A percentile compares a stretch with the other conserved stretches of the same genome.
Conservation (phyloP, 345 rosid genomes). For the Iberis pinnata region DNA sequence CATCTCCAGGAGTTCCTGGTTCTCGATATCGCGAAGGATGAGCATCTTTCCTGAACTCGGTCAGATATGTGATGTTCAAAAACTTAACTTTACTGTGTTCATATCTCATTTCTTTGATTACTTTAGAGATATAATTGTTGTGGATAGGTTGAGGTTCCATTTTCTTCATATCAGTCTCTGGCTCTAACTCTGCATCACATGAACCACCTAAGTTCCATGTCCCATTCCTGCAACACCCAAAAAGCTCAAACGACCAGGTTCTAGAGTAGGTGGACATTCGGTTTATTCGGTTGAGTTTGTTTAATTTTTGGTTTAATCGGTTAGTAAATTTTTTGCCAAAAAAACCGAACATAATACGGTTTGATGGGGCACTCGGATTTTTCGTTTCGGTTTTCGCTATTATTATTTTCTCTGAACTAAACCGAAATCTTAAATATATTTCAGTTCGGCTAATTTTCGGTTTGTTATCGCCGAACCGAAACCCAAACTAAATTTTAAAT, state of each 20-base stretch:
- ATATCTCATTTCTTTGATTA: conserved; percentile 42
- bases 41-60: conserved; percentile 60
- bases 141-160: conserved; percentile 46
- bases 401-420: too few species aligned
- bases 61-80: conserved; percentile 64
- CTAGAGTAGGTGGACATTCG: too few species aligned
- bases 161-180: conserved; percentile 37
- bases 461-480: too few species aligned
- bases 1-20: conserved; percentile 51
- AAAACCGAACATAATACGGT: too few species aligned
- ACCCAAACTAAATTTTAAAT: too few species aligned
- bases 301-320: too few species aligned
- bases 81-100: conserved; percentile 41
- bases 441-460: too few species aligned
- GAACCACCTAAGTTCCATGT: conserved; percentile 64
- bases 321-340: too few species aligned
- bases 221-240: conserved; percentile 46
- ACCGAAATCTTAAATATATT: too few species aligned
- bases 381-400: too few species aligned
- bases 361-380: too few species aligned
- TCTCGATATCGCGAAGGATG: conserved; percentile 75
- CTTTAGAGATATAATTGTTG: conserved; percentile 47
- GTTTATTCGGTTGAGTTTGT: too few species aligned
- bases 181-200: conserved; percentile 56
- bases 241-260: conserved; percentile 9